phyloP scores from a whole-genome alignment of 768 basidiomycete species.

The Termitomyces sp. region DNA sequence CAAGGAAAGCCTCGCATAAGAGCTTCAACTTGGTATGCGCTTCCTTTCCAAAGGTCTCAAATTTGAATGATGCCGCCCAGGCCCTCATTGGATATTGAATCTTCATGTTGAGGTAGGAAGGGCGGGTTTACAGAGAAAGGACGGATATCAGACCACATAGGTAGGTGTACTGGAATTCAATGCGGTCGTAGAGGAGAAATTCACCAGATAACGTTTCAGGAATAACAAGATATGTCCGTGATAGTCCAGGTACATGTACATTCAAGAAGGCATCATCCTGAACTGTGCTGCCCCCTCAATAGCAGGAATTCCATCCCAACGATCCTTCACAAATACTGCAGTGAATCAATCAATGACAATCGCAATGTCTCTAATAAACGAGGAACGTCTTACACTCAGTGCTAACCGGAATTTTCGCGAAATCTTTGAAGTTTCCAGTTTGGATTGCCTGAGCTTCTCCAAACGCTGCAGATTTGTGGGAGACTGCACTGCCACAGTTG shows the following conservation, averaged over 20 bases:
- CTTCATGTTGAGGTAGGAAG: not conserved
- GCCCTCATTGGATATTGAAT: not conserved
- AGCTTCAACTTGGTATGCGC: no score
- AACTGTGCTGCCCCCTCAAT: slow-evolving; percentile 21
- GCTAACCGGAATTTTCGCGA: slow-evolving; percentile 22
- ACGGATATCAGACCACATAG: not conserved
- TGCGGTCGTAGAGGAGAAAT: not conserved
- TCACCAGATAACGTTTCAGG: not conserved
- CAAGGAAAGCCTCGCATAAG: no score
- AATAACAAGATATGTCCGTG: not conserved
- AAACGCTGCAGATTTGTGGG: slow-evolving; percentile 26
- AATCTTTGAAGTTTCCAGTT: slow-evolving; percentile 30
- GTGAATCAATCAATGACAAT: not conserved
- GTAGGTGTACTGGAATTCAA: not conserved
- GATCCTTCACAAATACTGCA: slow-evolving; percentile 30
- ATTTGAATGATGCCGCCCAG: not conserved
- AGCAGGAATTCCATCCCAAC: slow-evolving; percentile 21
- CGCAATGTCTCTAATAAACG: not conserved
- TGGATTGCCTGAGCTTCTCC: slow-evolving; percentile 31
- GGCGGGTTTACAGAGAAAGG: not conserved
- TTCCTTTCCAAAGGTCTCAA: not conserved
- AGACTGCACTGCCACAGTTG: slow-evolving; percentile 30
- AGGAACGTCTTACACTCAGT: slow-evolving; percentile 23
- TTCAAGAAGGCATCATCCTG: slow-evolving; percentile 14
- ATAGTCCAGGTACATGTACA: not conserved